phyloP scores from a whole-genome alignment of 2,329 filamentous ascomycete genomes.

The Aspergillus ibericus region DNA sequence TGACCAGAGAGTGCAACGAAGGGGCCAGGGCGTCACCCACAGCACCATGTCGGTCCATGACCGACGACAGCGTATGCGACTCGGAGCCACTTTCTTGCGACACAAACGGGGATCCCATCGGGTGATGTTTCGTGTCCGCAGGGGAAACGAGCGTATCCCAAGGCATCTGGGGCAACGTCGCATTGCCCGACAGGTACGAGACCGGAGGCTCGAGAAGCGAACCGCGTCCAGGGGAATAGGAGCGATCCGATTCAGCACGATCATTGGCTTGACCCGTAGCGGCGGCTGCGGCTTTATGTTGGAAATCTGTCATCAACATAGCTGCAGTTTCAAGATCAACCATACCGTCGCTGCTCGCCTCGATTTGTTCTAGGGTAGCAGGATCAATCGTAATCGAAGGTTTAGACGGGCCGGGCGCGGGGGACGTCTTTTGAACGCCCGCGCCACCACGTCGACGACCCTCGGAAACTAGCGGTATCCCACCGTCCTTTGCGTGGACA shows the following conservation, averaged over 20 bases:
- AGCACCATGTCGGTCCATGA: conserved; percentile 64
- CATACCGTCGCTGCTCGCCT: conserved; percentile 83
- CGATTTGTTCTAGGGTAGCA: conserved; percentile 85
- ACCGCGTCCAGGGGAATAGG: conserved; percentile 70
- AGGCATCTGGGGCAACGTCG: conserved; percentile 80
- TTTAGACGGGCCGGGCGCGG: conserved; percentile 63
- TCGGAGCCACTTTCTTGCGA: conserved; percentile 61
- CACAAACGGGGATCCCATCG: conserved; percentile 65
- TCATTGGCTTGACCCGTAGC: conserved; percentile 52
- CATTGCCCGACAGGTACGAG: conserved; percentile 73
- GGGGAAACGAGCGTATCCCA: conserved; percentile 87
- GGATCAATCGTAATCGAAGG: conserved; percentile 78
- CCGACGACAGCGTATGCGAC: conserved; percentile 66
- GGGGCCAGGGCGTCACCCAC: conserved; percentile 63
- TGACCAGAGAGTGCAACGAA: conserved; percentile 69
- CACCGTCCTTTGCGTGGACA: conserved; percentile 97
- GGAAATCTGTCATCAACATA: conserved; percentile 97
- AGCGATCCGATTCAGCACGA: conserved; percentile 53
- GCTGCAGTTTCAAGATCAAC: conserved; percentile 96
- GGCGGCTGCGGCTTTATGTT: conserved; percentile 85
- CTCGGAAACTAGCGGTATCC: conserved; percentile 89
- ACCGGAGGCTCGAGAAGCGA: conserved; percentile 75
- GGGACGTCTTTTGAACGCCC: conserved; percentile 40
- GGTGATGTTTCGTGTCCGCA: conserved; percentile 71
- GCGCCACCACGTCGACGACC: conserved; percentile 67